A percentile compares a stretch with the other conserved stretches of the same genome.
Conservation (phyloP, 2,329 filamentous ascomycete species). For the Ciborinia camelliae region DNA sequence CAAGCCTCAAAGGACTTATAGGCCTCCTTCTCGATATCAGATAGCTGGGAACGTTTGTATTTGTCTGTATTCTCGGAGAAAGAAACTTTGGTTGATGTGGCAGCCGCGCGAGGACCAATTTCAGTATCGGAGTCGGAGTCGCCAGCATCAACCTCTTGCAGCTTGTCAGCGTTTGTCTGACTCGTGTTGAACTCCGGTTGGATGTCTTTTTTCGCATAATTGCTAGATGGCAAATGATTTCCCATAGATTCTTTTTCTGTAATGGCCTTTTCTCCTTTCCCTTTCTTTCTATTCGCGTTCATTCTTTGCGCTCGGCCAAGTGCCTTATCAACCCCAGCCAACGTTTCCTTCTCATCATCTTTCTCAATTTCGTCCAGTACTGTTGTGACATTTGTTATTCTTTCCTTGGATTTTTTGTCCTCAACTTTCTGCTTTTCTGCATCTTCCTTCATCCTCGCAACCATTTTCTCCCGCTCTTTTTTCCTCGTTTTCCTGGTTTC, state of each 20-base stretch:
- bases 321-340: not conserved
- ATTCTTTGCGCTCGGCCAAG: not conserved
- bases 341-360: constrained; percentile 11
- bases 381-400: not conserved
- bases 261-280: not conserved
- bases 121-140: not conserved
- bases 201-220: not conserved
- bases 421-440: constrained; percentile 2
- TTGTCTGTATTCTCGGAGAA: not conserved
- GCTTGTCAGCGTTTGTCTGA: not conserved
- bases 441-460: not conserved
- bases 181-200: not conserved
- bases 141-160: not conserved
- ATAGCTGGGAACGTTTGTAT: not conserved
- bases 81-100: too few relatives aligned
- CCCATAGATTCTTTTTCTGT: not conserved
- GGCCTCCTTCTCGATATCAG: constrained; percentile 36
- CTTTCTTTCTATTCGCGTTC: not conserved
- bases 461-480: constrained; percentile 1
- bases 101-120: not conserved
- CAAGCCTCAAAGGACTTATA: constrained; percentile 46
- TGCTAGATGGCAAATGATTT: not conserved
- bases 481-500: constrained; percentile 4
- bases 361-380: not conserved
- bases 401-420: not conserved